These are phyloP conservation scores for Fusarium subtropicale DNA, from an alignment of 2,329 filamentous ascomycete species.

Conservation along the genomic window DNA sequence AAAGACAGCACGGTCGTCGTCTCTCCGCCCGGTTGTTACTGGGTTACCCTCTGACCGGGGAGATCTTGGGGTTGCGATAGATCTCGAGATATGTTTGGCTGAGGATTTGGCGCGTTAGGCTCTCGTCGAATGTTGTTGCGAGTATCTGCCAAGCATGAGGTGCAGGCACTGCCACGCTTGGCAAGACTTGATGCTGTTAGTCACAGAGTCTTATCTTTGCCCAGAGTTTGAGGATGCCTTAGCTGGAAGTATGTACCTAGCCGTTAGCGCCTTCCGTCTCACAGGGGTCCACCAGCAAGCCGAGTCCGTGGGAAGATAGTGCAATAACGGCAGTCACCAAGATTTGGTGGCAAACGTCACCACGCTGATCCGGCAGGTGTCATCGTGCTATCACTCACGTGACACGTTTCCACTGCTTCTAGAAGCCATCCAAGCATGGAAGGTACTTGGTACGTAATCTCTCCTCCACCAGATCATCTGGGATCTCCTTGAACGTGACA, in stretches of 20 bases:
- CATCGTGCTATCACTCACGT: conserved; percentile 25
- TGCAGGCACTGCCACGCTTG: conserved; percentile 46
- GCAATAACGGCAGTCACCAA: conserved; percentile 15
- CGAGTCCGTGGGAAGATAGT: conserved; percentile 7
- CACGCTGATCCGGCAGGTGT: not conserved
- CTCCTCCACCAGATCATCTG: conserved; percentile 27
- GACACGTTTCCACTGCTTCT: conserved; percentile 34
- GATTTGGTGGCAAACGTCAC: conserved; percentile 4
- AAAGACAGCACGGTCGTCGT: conserved; percentile 15
- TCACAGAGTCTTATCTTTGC: conserved; percentile 34
- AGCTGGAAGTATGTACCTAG: conserved; percentile 39
- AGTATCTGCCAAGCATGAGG: conserved; percentile 36
- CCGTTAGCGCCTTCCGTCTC: conserved; percentile 21
- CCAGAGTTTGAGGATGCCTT: conserved; percentile 32
- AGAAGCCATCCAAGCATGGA: conserved; percentile 36
- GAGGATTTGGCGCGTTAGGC: conserved; percentile 25
- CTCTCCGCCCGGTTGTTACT: conserved; percentile 3
- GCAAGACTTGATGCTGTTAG: conserved; percentile 41
- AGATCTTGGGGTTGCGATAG: conserved; percentile 42
- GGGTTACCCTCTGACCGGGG: conserved; percentile 17
- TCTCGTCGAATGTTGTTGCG: conserved; percentile 24
- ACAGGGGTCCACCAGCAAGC: conserved; percentile 10
- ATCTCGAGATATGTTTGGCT: conserved; percentile 39
- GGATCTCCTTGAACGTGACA: conserved; percentile 40
- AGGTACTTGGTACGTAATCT: conserved; percentile 46